Evolutionary conservation across 2,329 filamentous ascomycete species (phyloP), one percentile per base, ranked within the genome.

Genomic region (Aspergillus fructus): DNA sequence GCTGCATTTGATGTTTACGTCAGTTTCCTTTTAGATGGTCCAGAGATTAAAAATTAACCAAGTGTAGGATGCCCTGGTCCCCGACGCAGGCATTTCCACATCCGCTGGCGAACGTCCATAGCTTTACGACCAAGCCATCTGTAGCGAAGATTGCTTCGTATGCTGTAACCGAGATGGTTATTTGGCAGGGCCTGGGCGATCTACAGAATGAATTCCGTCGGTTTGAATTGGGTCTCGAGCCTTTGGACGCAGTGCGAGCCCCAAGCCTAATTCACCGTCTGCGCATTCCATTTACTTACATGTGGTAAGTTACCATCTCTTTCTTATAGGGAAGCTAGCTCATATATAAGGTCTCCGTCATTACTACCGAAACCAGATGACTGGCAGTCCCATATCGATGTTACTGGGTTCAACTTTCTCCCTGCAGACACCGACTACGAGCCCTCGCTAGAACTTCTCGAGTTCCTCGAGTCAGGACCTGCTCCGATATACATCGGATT

Each of bases 131-230:
- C 0, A 89, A 93, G 65, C 79, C 84, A 5, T 83, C 83, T 41
- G 80, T 90, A 60, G 88, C 89, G 1, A 94, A 93, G 65, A 91
- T 89, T 69, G 79, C 93, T 58, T 89, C 88, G 0, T 96, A 96
- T 67, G 85, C 86, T 0, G 78, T 96, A 23, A 89, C 94, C 4
- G 91, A 96, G 63, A 89, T 93, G 83, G 84, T 96, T 79, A 93
- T 90, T 5, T 96, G 91, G 90, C 90, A 96, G 75, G 91, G 91
- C 0, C 77, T 96, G 9, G 91, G 92, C 49, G 92, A 96, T 73
- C 80, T 96, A 9, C 92, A 96, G 71, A 66, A 66, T 37, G 23
- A 59, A 21, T 65, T 64, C 42, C 62, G 63, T 9, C 55, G 58
- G 4, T 57, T 86, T 60, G 84, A 84, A n/a, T 80, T 96, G 1